phyloP scores from a whole-genome alignment of 2,329 filamentous ascomycete species.

The Penicillium janthinellum region DNA sequence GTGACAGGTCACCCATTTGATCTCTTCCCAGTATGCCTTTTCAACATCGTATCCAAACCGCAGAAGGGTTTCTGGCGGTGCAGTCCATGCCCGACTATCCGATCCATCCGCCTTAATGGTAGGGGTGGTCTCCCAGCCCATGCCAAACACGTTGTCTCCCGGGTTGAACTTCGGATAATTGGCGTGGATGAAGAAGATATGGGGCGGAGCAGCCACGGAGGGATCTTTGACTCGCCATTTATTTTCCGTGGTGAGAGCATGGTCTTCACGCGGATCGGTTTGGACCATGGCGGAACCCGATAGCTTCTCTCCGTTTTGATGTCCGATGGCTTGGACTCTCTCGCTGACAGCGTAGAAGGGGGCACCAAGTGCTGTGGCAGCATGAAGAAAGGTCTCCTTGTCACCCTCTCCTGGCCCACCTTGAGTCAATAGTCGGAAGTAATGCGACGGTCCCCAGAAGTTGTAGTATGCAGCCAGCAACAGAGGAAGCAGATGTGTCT shows the following conservation, averaged over 20 bases:
- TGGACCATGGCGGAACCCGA: slow-evolving; percentile 43
- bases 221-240: slow-evolving; percentile 39
- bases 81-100: slow-evolving; percentile 41
- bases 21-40: slow-evolving; percentile 44
- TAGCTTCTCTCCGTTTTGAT: slow-evolving; percentile 30
- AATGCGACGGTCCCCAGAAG: slow-evolving; percentile 39
- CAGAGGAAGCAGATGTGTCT: slow-evolving; percentile 37
- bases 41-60: slow-evolving; percentile 46
- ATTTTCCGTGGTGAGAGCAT: slow-evolving; percentile 33
- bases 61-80: slow-evolving; percentile 34
- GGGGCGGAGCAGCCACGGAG: slow-evolving; percentile 34
- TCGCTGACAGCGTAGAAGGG: slow-evolving; percentile 42
- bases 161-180: slow-evolving; percentile 49
- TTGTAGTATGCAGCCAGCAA: slow-evolving; percentile 43
- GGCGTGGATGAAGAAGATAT: slow-evolving; percentile 44
- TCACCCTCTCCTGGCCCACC: slow-evolving; percentile 43
- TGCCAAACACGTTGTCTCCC: slow-evolving; percentile 41
- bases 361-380: slow-evolving; percentile 36
- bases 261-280: slow-evolving; percentile 43
- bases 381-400: slow-evolving; percentile 44
- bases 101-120: slow-evolving; percentile 39
- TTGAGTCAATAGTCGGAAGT: slow-evolving; percentile 44
- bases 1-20: slow-evolving; percentile 44
- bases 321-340: slow-evolving; percentile 39
- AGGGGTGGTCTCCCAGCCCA: slow-evolving; percentile 41